Percentiles rank a stretch among this genome's conserved stretches.
phyloP scores from a whole-genome alignment of 1,139 yeast genomes.

The Sugiyamaella sp. region DNA sequence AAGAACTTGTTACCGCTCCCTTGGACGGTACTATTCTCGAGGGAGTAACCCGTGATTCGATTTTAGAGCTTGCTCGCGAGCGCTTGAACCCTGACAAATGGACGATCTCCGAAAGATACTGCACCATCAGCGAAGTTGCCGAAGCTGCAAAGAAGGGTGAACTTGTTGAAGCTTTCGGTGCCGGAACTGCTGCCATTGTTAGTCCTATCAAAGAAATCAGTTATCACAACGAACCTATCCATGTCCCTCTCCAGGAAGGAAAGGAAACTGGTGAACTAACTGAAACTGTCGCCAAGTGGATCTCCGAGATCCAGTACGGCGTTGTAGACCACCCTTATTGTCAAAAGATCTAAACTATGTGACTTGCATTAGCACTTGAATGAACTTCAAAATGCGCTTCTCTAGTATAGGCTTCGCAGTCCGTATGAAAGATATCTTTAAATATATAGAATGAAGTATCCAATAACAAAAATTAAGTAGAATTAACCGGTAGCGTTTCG shows the following conservation, averaged over 20 bases:
- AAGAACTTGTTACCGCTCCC: slow-evolving; percentile 94
- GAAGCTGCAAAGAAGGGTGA: slow-evolving; percentile 79
- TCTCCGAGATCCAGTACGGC: slow-evolving; percentile 88
- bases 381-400: too few relatives aligned
- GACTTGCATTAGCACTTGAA: not conserved
- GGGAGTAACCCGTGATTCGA: slow-evolving; percentile 95
- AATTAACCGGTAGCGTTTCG: not conserved
- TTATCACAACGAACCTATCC: slow-evolving; percentile 69
- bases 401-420: too few relatives aligned
- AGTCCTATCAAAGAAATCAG: slow-evolving; percentile 90
- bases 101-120: slow-evolving; percentile 79
- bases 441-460: too few relatives aligned
- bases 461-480: too few relatives aligned
- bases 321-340: slow-evolving; percentile 59
- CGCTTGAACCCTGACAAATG: slow-evolving; percentile 74
- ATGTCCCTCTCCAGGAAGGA: slow-evolving; percentile 78
- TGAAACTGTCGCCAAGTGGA: slow-evolving; percentile 76
- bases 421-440: too few relatives aligned
- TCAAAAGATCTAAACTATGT: slow-evolving; percentile 39
- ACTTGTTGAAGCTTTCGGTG: slow-evolving; percentile 91
- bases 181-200: slow-evolving; percentile 98
- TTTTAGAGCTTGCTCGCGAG: slow-evolving; percentile 72
- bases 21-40: slow-evolving; percentile 95
- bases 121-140: slow-evolving; percentile 76
- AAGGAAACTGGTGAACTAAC: slow-evolving; percentile 81